Evolutionary conservation across 129 eudicot species (phyloP).

Genomic region (Daucus carota): DNA sequence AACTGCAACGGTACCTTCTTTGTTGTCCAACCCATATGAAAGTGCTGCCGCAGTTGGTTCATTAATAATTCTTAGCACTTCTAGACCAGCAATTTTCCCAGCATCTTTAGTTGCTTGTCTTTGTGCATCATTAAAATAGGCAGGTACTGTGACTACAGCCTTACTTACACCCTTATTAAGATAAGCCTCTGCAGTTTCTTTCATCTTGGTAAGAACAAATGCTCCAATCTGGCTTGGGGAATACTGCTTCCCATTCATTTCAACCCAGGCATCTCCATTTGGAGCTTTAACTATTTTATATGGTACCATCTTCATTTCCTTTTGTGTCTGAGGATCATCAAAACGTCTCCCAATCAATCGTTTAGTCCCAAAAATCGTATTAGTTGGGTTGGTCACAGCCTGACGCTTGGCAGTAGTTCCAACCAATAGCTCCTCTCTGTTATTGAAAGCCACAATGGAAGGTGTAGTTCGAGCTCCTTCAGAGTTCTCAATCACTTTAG

Average conservation of each 20-base stretch:
- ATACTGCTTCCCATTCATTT: constrained; percentile 34
- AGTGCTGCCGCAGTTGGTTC: constrained; percentile 63
- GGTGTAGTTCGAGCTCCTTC: constrained; percentile 46
- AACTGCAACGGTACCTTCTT: constrained; percentile 46
- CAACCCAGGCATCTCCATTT: constrained; percentile 53
- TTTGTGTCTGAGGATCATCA: constrained; percentile 43
- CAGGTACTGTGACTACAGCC: constrained; percentile 49
- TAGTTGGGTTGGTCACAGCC: constrained; percentile 38
- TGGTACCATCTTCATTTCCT: constrained; percentile 46
- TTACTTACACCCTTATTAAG: constrained; percentile 27
- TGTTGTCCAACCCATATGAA: constrained; percentile 46
- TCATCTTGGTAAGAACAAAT: constrained; percentile 38
- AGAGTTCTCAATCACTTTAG: constrained; percentile 41
- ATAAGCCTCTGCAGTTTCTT: constrained; percentile 35
- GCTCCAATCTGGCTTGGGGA: constrained; percentile 34
- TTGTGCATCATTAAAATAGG: constrained; percentile 56
- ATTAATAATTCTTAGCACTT: constrained; percentile 46
- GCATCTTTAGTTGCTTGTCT: constrained; percentile 62
- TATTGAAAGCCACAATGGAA: constrained; percentile 32
- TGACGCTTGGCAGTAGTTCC: constrained; percentile 43
- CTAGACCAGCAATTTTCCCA: constrained; percentile 49
- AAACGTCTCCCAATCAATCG: constrained; percentile 46
- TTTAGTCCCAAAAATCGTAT: constrained; percentile 40
- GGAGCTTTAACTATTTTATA: constrained; percentile 37
- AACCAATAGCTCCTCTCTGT: constrained; percentile 33